Base-by-base conservation (phyloP, 2,329 filamentous ascomycete genomes). In the Penicillium griseofulvum region DNA sequence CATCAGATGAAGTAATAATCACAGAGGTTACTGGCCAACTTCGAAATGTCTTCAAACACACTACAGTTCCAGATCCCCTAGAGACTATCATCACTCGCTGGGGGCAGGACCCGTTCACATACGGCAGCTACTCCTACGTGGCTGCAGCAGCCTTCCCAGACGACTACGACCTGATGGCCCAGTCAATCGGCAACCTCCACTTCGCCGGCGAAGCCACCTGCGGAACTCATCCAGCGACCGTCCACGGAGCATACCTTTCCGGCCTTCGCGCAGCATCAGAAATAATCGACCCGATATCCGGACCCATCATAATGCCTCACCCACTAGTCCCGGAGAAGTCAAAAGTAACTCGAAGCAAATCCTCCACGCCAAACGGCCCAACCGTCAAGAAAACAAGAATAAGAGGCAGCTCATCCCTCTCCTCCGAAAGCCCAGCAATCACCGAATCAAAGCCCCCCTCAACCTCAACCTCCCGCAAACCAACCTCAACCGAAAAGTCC, bases 191-290 rank as follows among this genome's bases (percentile, higher is more conserved):
- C 31, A 96, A 95, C 61, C 78, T 99, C 9, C 90, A 93, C 74
- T 99, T 99, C 73, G 94, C 93, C 16, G 94, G 94, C 45, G 94
- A 99, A 74, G 94, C 96, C 57, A 99, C 95, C 0, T 97, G 90
- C 65, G 91, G 90, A 44, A 96, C 91, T 0, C 92, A 99, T 70
- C 94, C 95, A 12, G 94, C 95, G 31, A 99, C 94, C 2, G 94
- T 99, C 0, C 94, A 99, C 64, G 94, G 94, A 6, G 95, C 94
- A 9, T 99, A 97, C 69, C 79, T 99, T 4, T 97, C 94, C 2
- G 95, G 94, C 3, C 80, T 99, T 6, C 87, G 94, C 47, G 94
- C 89, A 4, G 94, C 94, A 11, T 87, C 89, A 3, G 92, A 97
- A 68, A 83, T 99, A 2, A 79, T 96, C 36, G 87, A 93, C 52